Conservation (phyloP, 257 asterid genomes). For the Solanum chilense region DNA sequence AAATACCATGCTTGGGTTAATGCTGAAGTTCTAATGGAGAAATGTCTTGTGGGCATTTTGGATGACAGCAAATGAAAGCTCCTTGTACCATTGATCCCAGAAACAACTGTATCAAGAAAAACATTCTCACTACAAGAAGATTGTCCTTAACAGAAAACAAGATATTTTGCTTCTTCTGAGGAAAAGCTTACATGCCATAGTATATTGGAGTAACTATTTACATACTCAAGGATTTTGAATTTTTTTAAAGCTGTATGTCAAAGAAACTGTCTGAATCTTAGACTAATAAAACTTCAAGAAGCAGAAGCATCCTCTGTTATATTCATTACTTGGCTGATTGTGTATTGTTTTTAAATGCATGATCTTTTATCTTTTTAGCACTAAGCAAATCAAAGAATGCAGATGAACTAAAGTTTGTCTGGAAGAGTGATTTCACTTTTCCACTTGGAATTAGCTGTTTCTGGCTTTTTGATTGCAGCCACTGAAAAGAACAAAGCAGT, state of each 20-base stretch:
- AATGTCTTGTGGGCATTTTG: conserved; percentile 76
- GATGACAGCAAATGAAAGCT: conserved; percentile 37
- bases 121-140: not conserved
- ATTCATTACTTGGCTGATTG: not conserved
- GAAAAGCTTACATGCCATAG: not conserved
- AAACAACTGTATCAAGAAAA: not conserved
- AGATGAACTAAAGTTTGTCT: accelerated
- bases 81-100: not conserved
- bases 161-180: not conserved
- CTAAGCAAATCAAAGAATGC: not conserved
- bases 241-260: not conserved
- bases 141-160: not conserved
- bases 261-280: not conserved
- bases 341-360: not conserved
- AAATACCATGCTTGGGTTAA: conserved; percentile 97
- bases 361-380: not conserved
- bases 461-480: not conserved
- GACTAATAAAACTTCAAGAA: not conserved
- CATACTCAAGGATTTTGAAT: not conserved
- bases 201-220: not conserved
- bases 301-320: not conserved
- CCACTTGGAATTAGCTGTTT: not conserved
- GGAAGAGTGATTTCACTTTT: not conserved
- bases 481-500: not conserved
- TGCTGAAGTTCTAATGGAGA: conserved; percentile 73